phyloP scores from a whole-genome alignment of 768 basidiomycete species.

The Rhizopogon vinicolor region DNA sequence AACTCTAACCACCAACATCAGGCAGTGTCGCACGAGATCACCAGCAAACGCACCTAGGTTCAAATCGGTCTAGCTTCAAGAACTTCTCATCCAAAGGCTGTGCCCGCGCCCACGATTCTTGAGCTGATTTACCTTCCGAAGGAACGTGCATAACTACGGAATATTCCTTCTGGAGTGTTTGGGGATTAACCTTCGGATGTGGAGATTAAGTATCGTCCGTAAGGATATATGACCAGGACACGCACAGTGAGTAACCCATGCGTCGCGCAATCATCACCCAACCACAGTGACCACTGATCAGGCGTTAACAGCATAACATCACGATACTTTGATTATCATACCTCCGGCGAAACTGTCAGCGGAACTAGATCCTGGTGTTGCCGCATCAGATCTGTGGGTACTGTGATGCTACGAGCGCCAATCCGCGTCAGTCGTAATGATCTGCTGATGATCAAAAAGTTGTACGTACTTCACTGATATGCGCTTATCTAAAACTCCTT shows the following conservation, averaged over 20 bases:
- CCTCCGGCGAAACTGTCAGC: constrained; percentile 7
- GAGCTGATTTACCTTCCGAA: neutral
- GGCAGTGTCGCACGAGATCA: neutral
- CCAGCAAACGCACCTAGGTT: constrained; percentile 12
- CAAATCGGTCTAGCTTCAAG: constrained; percentile 12
- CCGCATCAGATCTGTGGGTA: constrained; percentile 11
- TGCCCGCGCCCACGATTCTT: neutral
- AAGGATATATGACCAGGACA: neutral
- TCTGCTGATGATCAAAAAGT: neutral
- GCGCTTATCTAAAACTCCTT: constrained; percentile 7
- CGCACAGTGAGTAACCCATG: constrained; percentile 16
- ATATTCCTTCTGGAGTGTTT: constrained; percentile 11
- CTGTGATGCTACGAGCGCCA: constrained; percentile 7
- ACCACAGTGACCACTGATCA: constrained; percentile 17
- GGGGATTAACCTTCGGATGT: constrained; percentile 5
- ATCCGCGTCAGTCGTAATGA: neutral
- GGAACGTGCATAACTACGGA: constrained; percentile 8
- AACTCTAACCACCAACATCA: neutral
- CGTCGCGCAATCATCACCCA: constrained; percentile 16
- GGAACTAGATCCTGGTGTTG: constrained; percentile 13
- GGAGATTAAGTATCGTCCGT: neutral
- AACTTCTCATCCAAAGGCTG: constrained; percentile 11
- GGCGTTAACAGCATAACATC: neutral
- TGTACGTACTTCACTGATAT: constrained; percentile 12
- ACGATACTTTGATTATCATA: neutral